phyloP scores from a whole-genome alignment of 2,329 filamentous ascomycete genomes.

The Penicillium brasilianum region DNA sequence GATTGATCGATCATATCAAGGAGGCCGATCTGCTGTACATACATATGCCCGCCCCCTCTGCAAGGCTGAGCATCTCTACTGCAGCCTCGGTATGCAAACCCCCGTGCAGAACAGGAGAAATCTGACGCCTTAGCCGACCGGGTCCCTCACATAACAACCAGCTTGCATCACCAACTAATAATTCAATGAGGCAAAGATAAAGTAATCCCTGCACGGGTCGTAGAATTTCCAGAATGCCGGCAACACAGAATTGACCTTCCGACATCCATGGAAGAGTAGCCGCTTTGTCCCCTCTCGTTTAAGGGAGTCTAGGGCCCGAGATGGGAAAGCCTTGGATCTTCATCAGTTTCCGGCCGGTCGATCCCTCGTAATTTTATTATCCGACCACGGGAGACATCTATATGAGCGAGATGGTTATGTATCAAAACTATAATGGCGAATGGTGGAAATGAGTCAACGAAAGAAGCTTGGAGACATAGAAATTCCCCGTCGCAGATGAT shows the following conservation, averaged over 20 bases:
- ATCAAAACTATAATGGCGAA: background rate
- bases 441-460: background rate
- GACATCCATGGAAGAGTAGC: constrained; percentile 2
- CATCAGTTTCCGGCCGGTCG: constrained; percentile 2
- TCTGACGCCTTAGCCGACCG: background rate
- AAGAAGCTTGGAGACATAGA: background rate
- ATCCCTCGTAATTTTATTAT: constrained; percentile 1
- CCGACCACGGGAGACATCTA: background rate
- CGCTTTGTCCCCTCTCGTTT: constrained; percentile 10
- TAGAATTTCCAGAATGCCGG: constrained; percentile 3
- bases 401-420: background rate
- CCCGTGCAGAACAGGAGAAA: background rate
- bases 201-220: background rate
- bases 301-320: constrained; percentile 11
- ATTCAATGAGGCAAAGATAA: background rate
- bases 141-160: background rate
- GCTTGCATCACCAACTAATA: background rate
- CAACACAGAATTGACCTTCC: constrained; percentile 14
- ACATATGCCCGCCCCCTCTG: background rate
- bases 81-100: background rate
- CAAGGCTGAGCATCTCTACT: background rate
- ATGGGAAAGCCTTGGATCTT: constrained; percentile 10
- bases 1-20: constrained; percentile 11
- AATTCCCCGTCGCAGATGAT: too few relatives aligned
- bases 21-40: background rate